A percentile compares a stretch with the other conserved stretches of the same genome.
These are phyloP conservation scores for Golubevia sp. DNA, from an alignment of 1,284 basidiomycete genomes.

Conservation along the genomic window DNA sequence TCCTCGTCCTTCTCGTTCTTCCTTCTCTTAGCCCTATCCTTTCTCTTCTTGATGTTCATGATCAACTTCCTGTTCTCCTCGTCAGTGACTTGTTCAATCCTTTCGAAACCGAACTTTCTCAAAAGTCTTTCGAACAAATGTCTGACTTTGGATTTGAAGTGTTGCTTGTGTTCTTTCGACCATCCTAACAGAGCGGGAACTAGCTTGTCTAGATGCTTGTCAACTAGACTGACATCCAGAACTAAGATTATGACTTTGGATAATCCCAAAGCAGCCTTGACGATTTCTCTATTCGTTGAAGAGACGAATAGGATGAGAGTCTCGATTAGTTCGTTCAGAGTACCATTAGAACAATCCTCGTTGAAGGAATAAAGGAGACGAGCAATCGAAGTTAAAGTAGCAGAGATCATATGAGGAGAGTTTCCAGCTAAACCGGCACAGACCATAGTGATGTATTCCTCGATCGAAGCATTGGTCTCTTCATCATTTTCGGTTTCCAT, in stretches of 20 bases:
- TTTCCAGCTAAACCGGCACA: slow-evolving; percentile 91
- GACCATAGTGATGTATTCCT: slow-evolving; percentile 96
- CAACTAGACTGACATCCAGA: slow-evolving; percentile 73
- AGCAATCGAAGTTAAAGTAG: slow-evolving; percentile 90
- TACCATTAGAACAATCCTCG: slow-evolving; percentile 70
- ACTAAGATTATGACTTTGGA: slow-evolving; percentile 91
- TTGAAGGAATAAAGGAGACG: slow-evolving; percentile 95
- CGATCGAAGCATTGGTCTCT: slow-evolving; percentile 63
- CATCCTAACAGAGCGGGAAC: slow-evolving; percentile 85
- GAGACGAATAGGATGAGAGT: slow-evolving; percentile 88
- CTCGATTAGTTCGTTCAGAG: slow-evolving; percentile 82
- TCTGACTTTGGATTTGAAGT: slow-evolving; percentile 95
- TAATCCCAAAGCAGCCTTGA: slow-evolving; percentile 93
- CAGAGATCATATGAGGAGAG: slow-evolving; percentile 97
- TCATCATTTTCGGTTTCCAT: slow-evolving; percentile 15
- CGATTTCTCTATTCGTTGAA: slow-evolving; percentile 94
- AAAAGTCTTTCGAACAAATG: slow-evolving; percentile 97
- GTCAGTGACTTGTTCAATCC: slow-evolving; percentile 69
- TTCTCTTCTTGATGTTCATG: slow-evolving; percentile 86
- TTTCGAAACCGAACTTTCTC: slow-evolving; percentile 85
- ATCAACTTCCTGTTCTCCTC: slow-evolving; percentile 79
- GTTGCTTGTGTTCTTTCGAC: slow-evolving; percentile 98
- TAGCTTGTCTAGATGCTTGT: slow-evolving; percentile 75
- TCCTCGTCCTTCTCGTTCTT: slow-evolving; percentile 1
- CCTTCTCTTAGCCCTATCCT: slow-evolving; percentile 80